Evolutionary conservation across 108 stramenopile species (phyloP), one percentile per base, ranked within the genome.

Genomic region (Skeletonema costatum): DNA sequence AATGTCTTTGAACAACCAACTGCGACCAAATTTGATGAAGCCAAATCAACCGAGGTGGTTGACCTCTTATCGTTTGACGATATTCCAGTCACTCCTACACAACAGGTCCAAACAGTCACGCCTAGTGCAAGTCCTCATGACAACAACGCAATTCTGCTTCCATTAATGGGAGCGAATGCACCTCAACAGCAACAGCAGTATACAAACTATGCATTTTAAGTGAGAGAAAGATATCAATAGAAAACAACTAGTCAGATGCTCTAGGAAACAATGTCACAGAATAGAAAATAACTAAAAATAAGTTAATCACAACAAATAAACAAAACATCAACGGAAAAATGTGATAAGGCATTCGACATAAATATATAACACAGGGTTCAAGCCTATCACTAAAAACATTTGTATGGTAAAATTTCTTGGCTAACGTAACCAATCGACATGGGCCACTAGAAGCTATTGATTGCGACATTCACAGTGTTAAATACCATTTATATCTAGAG

Each of bases 51-150:
- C 1, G 68, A 61, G 25, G 79, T 80, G 33, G 68, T 44, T 9
- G 80, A 81, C 66, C 73, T 81, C 46, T 64, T 81, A 12, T 81
- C 80, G 16, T 81, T 81, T 58, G 80, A 81, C 41, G 42, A 68
- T n/a, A 50, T 60, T 31, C 36, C 63, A 53, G 69, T 64, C 39
- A 33, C 51, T 32, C 68, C 31, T 19, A 36, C 29, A 70, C 38
- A 3, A 25, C 58, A 31, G 41, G 29, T 59, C 58, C 58, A 70
- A 41, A 39, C 50, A 9, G 10, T 21, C 5, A 59, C 35, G 41
- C 58, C 19, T 29, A 19, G 46, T 71, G 70, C 60, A 42, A 39
- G 21, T 41, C 11, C 70, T 21, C 60, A 71, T 13, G 39, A 10
- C 2, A 25, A 29, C 25, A 25, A 21, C 9, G 19, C 53, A 21